Base-by-base conservation (phyloP, 495 filamentous ascomycete species). In the Tuber brumale region DNA sequence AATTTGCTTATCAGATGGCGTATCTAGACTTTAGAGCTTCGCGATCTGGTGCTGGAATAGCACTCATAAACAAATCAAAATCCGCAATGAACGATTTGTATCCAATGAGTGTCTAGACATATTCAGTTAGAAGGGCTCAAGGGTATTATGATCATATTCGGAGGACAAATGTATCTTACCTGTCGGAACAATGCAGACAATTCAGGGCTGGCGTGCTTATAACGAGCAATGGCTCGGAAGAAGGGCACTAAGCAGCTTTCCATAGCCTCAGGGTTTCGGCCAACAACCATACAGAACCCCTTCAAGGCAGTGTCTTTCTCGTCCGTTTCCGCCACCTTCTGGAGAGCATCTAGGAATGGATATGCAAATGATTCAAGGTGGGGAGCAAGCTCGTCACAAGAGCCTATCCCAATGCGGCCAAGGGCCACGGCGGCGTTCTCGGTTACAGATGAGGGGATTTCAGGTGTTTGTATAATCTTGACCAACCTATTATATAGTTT, bases 341-440 rank as follows among this genome's bases (percentile, higher is more conserved):
- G 88, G 86, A 98, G 94, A 0, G 92, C 90, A 69, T 87, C 88
- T 66, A 99, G 84, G 85, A 97, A 98, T 7, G 90, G 88, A 16
- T 89, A 88, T 3, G 94, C 94, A 77, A 95, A 96, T 66, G 88
- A 90, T 46, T 89, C 86, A n/a, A 99, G 88, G 61, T 92, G 91
- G 16, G 94, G 92, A 0, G 94, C 93, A 61, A 98, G 87, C 48
- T 90, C 85, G 37, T 91, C 90, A 42, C 91, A 87, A 80, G 91
- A 93, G 75, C 90, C 91, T n/a, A 97, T 87, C 12, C 96, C 95
- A 41, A 99, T 87, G 46, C 95, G 89, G 31, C 95, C 96, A 21
- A 99, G 85, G 16, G 95, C 94, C 83, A 97, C 95, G 5, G 94
- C 94, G 1, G 95, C 95, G 82, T 98, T 98, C 83, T 98, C 96